A percentile compares a stretch with the other conserved stretches of the same genome.
Evolutionary conservation across 2,329 filamentous ascomycete genomes (phyloP).

Genomic region (Grosmannia serpens): DNA sequence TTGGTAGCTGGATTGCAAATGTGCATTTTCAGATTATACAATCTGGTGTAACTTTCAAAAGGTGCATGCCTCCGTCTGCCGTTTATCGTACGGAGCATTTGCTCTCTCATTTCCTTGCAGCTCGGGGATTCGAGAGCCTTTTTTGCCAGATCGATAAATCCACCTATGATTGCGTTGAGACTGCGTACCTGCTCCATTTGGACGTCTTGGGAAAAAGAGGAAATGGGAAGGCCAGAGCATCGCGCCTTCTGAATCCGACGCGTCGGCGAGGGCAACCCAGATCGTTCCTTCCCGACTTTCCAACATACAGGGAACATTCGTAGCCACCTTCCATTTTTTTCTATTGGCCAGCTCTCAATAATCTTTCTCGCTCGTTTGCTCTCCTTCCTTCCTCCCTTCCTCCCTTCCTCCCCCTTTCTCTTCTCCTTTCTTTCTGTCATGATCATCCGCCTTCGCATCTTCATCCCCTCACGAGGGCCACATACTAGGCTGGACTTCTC

Average conservation of each 20-base stretch:
- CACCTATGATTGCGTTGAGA: neutral
- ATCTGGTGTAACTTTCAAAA: no score
- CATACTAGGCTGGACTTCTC: neutral
- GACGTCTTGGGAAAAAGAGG: neutral
- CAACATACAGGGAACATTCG: neutral
- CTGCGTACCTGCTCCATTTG: neutral
- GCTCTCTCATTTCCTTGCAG: no score
- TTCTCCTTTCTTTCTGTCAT: neutral
- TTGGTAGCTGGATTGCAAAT: no score
- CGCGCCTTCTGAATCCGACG: neutral
- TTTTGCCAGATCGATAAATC: neutral
- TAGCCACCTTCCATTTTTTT: neutral
- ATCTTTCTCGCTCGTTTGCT: neutral
- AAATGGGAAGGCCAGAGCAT: neutral
- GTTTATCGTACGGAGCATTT: no score
- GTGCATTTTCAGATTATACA: no score
- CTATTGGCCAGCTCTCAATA: neutral
- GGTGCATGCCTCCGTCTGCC: no score
- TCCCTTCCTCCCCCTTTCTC: neutral
- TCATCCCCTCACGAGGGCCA: neutral
- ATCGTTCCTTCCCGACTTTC: slow-evolving; percentile 1
- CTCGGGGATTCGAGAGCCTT: neutral
- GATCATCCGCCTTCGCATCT: neutral
- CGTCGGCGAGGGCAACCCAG: neutral
- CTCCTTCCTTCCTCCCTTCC: neutral